Evolutionary conservation across 768 basidiomycete species (phyloP).

Genomic region (Boletus sp.): DNA sequence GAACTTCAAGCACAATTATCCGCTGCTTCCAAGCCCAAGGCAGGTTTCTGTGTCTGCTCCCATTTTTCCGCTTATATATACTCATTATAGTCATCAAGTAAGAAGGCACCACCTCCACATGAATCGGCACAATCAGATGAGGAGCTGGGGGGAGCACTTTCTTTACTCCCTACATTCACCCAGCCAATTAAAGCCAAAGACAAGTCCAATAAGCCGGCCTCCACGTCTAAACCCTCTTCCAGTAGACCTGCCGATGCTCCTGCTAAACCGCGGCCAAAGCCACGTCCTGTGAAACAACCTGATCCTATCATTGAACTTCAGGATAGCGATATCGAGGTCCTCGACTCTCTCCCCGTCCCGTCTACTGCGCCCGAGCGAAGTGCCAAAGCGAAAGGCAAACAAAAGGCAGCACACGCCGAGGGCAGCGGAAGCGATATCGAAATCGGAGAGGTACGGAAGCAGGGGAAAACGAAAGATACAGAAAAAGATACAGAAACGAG

Average conservation of each 20-base stretch:
- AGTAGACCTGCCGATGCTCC: conserved; percentile 13
- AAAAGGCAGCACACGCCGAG: conserved; percentile 29
- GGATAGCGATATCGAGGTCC: conserved; percentile 33
- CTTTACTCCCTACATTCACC: conserved; percentile 15
- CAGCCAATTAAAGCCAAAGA: conserved; percentile 12
- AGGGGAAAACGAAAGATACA: conserved; percentile 17
- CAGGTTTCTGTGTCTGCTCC: conserved; percentile 5
- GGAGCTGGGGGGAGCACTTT: conserved; percentile 21
- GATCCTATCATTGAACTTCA: conserved; percentile 16
- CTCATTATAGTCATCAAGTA: conserved; percentile 10
- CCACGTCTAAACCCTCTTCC: conserved; percentile 20
- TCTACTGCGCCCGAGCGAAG: conserved; percentile 21
- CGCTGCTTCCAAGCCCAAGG: conserved; percentile 32
- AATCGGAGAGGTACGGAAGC: conserved; percentile 26
- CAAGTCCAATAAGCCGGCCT: conserved; percentile 10
- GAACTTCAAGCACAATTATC: too few relatives aligned
- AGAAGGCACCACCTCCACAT: conserved; percentile 7
- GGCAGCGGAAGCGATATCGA: conserved; percentile 14
- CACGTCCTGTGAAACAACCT: conserved; percentile 13
- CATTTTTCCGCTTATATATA: not conserved
- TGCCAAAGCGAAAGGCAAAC: conserved; percentile 38
- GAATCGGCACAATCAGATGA: conserved; percentile 17
- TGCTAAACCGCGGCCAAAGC: conserved; percentile 25
- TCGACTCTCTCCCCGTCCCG: conserved; percentile 12
- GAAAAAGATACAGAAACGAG: conserved; percentile 20